Evolutionary conservation across 371 early-diverging fungal genomes (phyloP).

Genomic region (Mortierella sp.): DNA sequence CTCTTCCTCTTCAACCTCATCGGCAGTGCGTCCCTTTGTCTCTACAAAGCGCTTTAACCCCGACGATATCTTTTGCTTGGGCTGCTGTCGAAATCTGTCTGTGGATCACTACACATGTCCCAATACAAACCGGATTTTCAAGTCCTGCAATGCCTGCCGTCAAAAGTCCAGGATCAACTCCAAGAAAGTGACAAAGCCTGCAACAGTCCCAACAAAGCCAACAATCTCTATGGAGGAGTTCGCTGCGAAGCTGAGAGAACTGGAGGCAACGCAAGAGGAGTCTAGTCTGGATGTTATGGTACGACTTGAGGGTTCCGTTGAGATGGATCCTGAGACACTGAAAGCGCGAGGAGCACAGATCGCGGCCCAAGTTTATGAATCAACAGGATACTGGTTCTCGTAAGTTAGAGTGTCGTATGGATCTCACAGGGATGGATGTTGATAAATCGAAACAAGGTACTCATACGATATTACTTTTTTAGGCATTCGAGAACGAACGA

Average conservation of each 20-base stretch:
- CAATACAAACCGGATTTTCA: conserved; percentile 41
- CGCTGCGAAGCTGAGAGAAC: conserved; percentile 35
- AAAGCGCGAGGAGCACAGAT: conserved; percentile 43
- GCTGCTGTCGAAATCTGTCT: conserved; percentile 51
- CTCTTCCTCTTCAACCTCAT: conserved; percentile 12
- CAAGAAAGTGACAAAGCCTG: conserved; percentile 44
- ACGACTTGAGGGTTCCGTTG: conserved; percentile 34
- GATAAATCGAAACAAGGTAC: background rate
- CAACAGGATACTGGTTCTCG: conserved; percentile 57
- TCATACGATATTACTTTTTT: background rate
- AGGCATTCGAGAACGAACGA: conserved; percentile 55
- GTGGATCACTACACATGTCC: conserved; percentile 51
- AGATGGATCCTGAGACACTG: conserved; percentile 49
- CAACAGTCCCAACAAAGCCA: conserved; percentile 32
- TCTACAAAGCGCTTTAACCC: conserved; percentile 48
- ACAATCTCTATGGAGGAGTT: conserved; percentile 53
- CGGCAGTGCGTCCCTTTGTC: conserved; percentile 7
- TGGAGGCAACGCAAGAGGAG: conserved; percentile 40
- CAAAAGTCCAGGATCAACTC: conserved; percentile 52
- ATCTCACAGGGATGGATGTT: too few species aligned
- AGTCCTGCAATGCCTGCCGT: conserved; percentile 55
- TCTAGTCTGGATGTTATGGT: conserved; percentile 47
- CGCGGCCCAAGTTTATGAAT: conserved; percentile 48
- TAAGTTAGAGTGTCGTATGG: conserved; percentile 9
- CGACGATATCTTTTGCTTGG: conserved; percentile 53